Base-by-base conservation (phyloP, 2,329 filamentous ascomycete species). In the Aspergillus awamori region DNA sequence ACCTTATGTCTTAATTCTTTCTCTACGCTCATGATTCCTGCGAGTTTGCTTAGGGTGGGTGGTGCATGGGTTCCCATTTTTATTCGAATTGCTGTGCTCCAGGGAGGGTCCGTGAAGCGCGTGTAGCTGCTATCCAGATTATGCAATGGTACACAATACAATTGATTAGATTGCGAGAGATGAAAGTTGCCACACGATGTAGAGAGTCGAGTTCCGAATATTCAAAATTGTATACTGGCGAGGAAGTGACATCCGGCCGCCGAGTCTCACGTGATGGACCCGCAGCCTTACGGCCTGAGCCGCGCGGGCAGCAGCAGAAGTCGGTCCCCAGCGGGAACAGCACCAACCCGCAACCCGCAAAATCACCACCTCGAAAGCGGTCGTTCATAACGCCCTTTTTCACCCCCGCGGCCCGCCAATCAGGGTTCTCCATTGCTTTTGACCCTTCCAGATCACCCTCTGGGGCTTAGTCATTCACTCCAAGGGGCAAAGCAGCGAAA, bases 331-430 rank as follows among this genome's bases (percentile, higher is more conserved):
- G 51, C 65, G 41, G 57, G 52, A 38, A 49, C 57, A 58, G 30
- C 36, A 30, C 55, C 54, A 58, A 49, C 47, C 43, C 26, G 47
- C 47, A 51, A 51, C 47, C 28, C 49, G 54, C 57, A 49, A 65
- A 71, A 73, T 70, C 65, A 68, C 63, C 57, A 60, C 59, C 72
- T 72, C 64, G 65, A 78, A 78, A 76, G 69, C 72, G 65, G 71
- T 69, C 71, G 67, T 74, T 77, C 74, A 75, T 76, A 77, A 77
- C 74, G 54, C 65, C 64, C 71, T 69, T 75, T 78, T 76, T 70
- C 53, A 63, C 63, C 61, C 52, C 63, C 63, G 57, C 67, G 58
- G 58, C 64, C 69, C 68, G 67, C 73, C 75, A 77, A 76, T 74
- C 70, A 77, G 60, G 66, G 55, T 62, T 57, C 64, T 39, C 64